phyloP scores from a whole-genome alignment of 2,329 filamentous ascomycete species.

The Colletotrichum chlorophyti region DNA sequence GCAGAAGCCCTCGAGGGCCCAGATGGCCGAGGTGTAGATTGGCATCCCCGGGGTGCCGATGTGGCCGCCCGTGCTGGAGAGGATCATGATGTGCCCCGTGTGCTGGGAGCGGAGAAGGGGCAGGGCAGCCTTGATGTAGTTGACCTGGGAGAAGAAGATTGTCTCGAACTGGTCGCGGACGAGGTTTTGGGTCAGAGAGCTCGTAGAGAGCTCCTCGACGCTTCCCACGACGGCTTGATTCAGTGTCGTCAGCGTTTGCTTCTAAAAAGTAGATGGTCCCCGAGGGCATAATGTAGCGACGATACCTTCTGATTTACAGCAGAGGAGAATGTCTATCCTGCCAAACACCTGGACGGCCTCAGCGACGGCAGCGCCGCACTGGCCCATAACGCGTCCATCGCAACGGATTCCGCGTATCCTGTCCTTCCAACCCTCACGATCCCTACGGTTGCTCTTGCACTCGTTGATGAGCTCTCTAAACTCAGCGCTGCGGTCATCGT shows the following conservation, averaged over 20 bases:
- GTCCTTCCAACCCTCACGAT: conserved; percentile 80
- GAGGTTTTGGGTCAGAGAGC: conserved; percentile 74
- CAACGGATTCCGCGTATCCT: conserved; percentile 72
- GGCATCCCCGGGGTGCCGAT: conserved; percentile 91
- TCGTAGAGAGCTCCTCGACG: conserved; percentile 86
- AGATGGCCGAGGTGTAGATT: conserved; percentile 90
- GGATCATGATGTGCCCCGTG: conserved; percentile 87
- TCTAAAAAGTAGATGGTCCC: background rate
- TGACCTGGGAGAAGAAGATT: conserved; percentile 95
- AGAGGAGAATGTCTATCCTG: conserved; percentile 87
- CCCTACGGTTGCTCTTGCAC: conserved; percentile 67
- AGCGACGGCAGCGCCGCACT: conserved; percentile 86
- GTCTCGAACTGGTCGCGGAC: conserved; percentile 92
- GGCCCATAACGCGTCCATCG: conserved; percentile 67
- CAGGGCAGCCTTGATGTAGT: conserved; percentile 89
- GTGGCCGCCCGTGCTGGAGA: conserved; percentile 90
- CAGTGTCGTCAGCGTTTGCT: background rate
- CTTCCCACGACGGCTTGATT: conserved; percentile 83
- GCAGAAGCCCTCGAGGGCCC: conserved; percentile 95
- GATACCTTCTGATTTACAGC: conserved; percentile 86
- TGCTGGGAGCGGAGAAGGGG: conserved; percentile 80
- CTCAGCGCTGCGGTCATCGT: conserved; percentile 76
- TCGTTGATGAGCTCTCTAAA: conserved; percentile 81
- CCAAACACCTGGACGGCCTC: conserved; percentile 87
- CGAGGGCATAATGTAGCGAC: too few species aligned